A percentile compares a stretch with the other conserved stretches of the same genome.
phyloP scores from a whole-genome alignment of 306 rosid species.

The Cajanus cajan region DNA sequence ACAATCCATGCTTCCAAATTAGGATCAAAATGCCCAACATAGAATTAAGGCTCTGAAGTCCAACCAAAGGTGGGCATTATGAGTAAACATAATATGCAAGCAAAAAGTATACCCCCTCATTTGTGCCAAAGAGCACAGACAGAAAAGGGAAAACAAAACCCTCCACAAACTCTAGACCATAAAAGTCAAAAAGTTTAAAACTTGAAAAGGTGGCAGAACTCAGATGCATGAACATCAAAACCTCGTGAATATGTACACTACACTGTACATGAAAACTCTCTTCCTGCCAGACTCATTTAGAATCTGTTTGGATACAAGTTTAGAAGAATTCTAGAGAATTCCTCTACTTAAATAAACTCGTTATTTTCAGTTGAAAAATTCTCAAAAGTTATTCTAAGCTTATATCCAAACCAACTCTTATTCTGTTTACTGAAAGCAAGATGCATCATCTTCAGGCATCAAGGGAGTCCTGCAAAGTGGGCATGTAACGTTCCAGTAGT shows the following conservation, averaged over 20 bases:
- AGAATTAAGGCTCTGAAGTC: background rate
- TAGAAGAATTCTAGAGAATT: no score
- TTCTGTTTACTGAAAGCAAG: slow-evolving; percentile 53
- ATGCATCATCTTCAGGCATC: slow-evolving; percentile 59
- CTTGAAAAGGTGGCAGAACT: slow-evolving; percentile 28
- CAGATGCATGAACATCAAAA: slow-evolving; percentile 42
- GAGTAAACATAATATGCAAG: slow-evolving; percentile 32
- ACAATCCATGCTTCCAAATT: background rate
- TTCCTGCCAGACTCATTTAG: slow-evolving; percentile 23
- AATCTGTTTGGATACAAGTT: no score
- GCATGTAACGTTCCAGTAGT: slow-evolving; percentile 88
- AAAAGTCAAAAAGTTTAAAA: slow-evolving; percentile 32
- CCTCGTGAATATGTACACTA: slow-evolving; percentile 53
- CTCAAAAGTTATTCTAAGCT: no score
- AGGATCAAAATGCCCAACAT: slow-evolving; percentile 26
- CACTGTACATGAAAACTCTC: slow-evolving; percentile 51
- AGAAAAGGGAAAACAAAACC: slow-evolving; percentile 27
- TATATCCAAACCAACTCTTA: background rate
- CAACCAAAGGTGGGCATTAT: slow-evolving; percentile 18
- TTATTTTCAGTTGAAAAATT: no score
- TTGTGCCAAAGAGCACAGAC: slow-evolving; percentile 25
- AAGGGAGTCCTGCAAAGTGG: slow-evolving; percentile 91
- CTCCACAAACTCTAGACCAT: slow-evolving; percentile 34
- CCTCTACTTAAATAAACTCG: no score
- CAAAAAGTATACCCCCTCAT: slow-evolving; percentile 33